Conservation (phyloP, 176 grass and related monocot species). For the Bromus sterilis region DNA sequence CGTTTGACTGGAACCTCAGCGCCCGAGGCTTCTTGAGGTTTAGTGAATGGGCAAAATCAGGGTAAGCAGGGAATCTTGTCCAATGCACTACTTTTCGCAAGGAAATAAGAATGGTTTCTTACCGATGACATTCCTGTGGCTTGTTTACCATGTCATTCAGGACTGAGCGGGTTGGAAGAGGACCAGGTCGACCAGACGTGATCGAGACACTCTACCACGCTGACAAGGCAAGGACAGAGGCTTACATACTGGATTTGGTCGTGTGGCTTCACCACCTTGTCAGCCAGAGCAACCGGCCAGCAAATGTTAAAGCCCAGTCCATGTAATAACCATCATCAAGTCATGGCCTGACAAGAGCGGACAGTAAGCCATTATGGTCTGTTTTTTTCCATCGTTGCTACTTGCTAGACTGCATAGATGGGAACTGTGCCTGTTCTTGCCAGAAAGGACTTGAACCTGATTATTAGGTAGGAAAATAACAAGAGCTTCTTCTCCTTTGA, state of each 20-base stretch:
- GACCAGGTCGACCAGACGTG: constrained; percentile 27
- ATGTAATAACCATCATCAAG: constrained; percentile 27
- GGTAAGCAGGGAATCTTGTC: constrained; percentile 30
- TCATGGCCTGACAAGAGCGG: background rate
- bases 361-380: background rate
- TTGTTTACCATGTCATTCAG: constrained; percentile 31
- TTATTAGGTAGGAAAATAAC: constrained; percentile 10
- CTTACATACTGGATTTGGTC: constrained; percentile 62
- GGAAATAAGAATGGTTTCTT: background rate
- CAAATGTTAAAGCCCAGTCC: constrained; percentile 8
- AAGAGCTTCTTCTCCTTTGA: background rate
- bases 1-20: background rate
- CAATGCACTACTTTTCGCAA: background rate
- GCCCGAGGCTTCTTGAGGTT: constrained; percentile 64
- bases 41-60: constrained; percentile 71
- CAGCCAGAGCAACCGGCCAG: constrained; percentile 33
- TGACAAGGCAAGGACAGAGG: constrained; percentile 55
- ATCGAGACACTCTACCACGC: constrained; percentile 85
- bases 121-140: background rate
- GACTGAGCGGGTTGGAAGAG: constrained; percentile 31
- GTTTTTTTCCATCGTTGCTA: background rate
- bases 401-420: constrained; percentile 25
- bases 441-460: background rate
- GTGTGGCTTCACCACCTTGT: constrained; percentile 85
- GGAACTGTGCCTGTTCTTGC: background rate